Base-by-base conservation (phyloP, 164 flowering plant genomes). In the Nymphaea colorata region DNA sequence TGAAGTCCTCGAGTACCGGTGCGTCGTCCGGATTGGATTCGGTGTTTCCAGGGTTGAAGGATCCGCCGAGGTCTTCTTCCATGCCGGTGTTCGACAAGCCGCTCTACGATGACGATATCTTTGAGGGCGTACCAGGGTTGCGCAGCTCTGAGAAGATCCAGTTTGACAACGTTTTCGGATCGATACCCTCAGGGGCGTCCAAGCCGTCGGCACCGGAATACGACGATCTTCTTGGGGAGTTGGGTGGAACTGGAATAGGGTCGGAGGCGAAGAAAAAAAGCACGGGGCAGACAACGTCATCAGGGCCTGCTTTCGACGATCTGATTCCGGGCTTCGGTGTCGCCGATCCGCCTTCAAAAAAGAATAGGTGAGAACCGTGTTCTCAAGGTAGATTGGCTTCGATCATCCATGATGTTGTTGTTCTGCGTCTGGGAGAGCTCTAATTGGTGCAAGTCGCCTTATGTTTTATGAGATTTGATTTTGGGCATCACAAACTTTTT, bases 81-180 rank as follows among this genome's bases (percentile, higher is more conserved):
- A 63, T 65, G 65, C 83, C 83, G 43, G 78, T 78, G 15, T 88
- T 66, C 42, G 94, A 88, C 73, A 89, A 85, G 83, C 95, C 95
- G 11, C 84, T 87, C 3, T 81, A 84, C 41, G 86, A 82, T 67
- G 87, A 82, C 11, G 95, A 85, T 69, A 80, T 85, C 5, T 86
- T 86, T 45, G 84, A 85, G 59, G 91, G 86, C 15, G 72, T 85
- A 55, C 85, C 87, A 0, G 94, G 91, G 59, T 2, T 82, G 73
- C 82, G 82, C 78, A 81, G 68, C 69, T 66, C 84, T 0, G 51
- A 78, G 6, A 41, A 79, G 6, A 76, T 69, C 0, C 80, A 79
- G 68, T 82, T 75, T 47, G 86, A 83, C 4, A 79, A 85, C 59
- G 81, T 81, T 5, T 88, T 87, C 60, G 64, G 79, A 0, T 77